Percentiles rank a stretch among this genome's conserved stretches.
phyloP scores from a whole-genome alignment of 2,329 filamentous ascomycete genomes.

The Xylariomycetidae sp. region DNA sequence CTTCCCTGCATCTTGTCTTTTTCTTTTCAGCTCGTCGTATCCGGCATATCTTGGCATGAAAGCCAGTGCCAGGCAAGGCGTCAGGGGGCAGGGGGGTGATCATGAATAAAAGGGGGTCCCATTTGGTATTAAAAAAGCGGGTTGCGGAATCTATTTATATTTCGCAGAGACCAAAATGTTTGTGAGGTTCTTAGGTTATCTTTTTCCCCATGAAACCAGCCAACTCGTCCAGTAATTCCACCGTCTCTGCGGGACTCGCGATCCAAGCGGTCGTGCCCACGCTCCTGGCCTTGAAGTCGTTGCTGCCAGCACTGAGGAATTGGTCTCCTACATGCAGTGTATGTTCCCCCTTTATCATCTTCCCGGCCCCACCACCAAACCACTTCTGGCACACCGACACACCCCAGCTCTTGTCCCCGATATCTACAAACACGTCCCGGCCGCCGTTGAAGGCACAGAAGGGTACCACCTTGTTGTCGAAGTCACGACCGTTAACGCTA shows the following conservation, averaged over 20 bases:
- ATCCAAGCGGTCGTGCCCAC: conserved; percentile 98
- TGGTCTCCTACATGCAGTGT: conserved; percentile 96
- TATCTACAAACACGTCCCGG: conserved; percentile 96
- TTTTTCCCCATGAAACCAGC: conserved; percentile 51
- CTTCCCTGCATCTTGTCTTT: too few relatives aligned
- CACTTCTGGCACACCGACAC: conserved; percentile 88
- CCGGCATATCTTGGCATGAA: too few relatives aligned
- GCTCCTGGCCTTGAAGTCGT: conserved; percentile 92
- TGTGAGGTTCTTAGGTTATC: conserved; percentile 25
- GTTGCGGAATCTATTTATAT: too few relatives aligned
- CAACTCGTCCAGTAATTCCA: conserved; percentile 82
- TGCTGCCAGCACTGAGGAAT: conserved; percentile 89
- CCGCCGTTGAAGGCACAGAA: conserved; percentile 99
- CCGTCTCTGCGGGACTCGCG: conserved; percentile 85
- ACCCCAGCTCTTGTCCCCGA: conserved; percentile 96
- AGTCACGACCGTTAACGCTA: conserved; percentile 51
- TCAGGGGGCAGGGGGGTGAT: too few relatives aligned
- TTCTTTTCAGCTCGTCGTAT: too few relatives aligned
- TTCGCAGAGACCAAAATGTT: too few relatives aligned
- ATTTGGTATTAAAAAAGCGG: too few relatives aligned
- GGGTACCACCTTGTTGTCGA: conserved; percentile 50
- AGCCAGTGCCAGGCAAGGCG: too few relatives aligned
- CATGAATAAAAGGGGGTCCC: too few relatives aligned
- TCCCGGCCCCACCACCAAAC: conserved; percentile 57
- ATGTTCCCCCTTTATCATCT: conserved; percentile 62